phyloP scores from a whole-genome alignment of 2,329 filamentous ascomycete species.

The Fusarium denticulatum region DNA sequence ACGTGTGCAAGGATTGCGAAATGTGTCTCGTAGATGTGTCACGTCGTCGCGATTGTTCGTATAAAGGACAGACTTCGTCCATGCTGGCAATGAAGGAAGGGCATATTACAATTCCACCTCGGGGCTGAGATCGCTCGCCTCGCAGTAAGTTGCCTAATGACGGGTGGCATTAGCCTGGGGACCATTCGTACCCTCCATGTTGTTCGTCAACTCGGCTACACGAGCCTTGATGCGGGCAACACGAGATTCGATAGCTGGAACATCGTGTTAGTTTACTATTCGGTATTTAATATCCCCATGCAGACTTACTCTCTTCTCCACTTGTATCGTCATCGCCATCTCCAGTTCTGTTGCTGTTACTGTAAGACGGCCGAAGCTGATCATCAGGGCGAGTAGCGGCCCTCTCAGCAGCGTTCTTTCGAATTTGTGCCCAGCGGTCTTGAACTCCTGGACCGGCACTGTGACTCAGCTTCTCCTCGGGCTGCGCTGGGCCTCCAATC shows the following conservation, averaged over 20 bases:
- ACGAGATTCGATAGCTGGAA: slow-evolving; percentile 89
- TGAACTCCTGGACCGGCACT: slow-evolving; percentile 54
- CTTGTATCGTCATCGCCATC: slow-evolving; percentile 88
- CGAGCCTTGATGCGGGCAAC: slow-evolving; percentile 98
- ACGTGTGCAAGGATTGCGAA: slow-evolving; percentile 34
- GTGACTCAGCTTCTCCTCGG: slow-evolving; percentile 48
- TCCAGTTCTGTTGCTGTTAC: slow-evolving; percentile 65
- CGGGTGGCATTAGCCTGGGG: slow-evolving; percentile 45
- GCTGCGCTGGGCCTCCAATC: slow-evolving; percentile 40
- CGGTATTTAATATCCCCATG: not conserved
- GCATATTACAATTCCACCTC: slow-evolving; percentile 1
- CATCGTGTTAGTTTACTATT: slow-evolving; percentile 34
- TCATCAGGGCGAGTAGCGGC: slow-evolving; percentile 74
- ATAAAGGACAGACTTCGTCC: slow-evolving; percentile 22
- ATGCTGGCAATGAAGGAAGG: slow-evolving; percentile 16
- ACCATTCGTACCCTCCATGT: slow-evolving; percentile 70
- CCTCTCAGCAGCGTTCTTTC: slow-evolving; percentile 90
- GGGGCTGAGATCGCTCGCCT: not conserved
- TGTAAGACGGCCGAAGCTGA: slow-evolving; percentile 65
- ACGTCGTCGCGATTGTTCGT: slow-evolving; percentile 25
- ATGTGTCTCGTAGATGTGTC: slow-evolving; percentile 36
- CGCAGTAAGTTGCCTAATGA: slow-evolving; percentile 19
- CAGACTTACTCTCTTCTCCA: slow-evolving; percentile 87
- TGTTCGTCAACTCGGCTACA: slow-evolving; percentile 91
- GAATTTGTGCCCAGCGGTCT: slow-evolving; percentile 95